Evolutionary conservation across 306 rosid genomes (phyloP).

Genomic region (Lathyrus oleraceus): DNA sequence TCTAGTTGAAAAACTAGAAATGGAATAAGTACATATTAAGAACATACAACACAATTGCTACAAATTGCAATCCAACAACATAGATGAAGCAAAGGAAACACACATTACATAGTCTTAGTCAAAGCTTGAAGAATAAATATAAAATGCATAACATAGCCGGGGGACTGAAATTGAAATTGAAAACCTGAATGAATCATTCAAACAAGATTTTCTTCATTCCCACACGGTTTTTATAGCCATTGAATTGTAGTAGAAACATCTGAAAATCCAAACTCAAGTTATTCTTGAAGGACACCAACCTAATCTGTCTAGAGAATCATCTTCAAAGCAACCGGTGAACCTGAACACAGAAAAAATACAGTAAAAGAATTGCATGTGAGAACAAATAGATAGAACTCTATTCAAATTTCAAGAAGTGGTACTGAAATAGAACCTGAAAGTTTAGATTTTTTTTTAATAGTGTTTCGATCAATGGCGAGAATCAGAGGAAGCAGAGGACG

Average conservation of each 20-base stretch:
- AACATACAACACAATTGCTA: slow-evolving; percentile 25
- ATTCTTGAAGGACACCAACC: slow-evolving; percentile 11
- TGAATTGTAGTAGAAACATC: slow-evolving; percentile 55
- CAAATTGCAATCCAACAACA: slow-evolving; percentile 36
- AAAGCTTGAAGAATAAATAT: slow-evolving; percentile 36
- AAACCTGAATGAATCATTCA: slow-evolving; percentile 49
- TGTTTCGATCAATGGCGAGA: slow-evolving; percentile 79
- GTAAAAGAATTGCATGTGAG: neutral
- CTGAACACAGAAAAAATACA: neutral
- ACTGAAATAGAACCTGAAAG: slow-evolving; percentile 52
- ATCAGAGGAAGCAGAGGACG: slow-evolving; percentile 99
- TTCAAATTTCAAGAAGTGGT: slow-evolving; percentile 22
- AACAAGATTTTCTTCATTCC: slow-evolving; percentile 60
- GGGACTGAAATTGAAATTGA: slow-evolving; percentile 34
- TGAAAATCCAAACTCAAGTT: slow-evolving; percentile 35
- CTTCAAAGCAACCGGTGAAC: slow-evolving; percentile 7
- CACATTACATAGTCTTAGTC: slow-evolving; percentile 33
- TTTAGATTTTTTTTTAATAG: slow-evolving; percentile 14
- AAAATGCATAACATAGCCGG: slow-evolving; percentile 49
- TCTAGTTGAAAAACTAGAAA: slow-evolving; percentile 39
- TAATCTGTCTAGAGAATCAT: neutral
- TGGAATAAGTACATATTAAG: slow-evolving; percentile 23
- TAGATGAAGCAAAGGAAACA: slow-evolving; percentile 21
- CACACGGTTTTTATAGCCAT: slow-evolving; percentile 40
- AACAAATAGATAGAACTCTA: neutral